Evolutionary conservation across 2,329 filamentous ascomycete genomes (phyloP).

Genomic region (Phaeosphaeria sp.): DNA sequence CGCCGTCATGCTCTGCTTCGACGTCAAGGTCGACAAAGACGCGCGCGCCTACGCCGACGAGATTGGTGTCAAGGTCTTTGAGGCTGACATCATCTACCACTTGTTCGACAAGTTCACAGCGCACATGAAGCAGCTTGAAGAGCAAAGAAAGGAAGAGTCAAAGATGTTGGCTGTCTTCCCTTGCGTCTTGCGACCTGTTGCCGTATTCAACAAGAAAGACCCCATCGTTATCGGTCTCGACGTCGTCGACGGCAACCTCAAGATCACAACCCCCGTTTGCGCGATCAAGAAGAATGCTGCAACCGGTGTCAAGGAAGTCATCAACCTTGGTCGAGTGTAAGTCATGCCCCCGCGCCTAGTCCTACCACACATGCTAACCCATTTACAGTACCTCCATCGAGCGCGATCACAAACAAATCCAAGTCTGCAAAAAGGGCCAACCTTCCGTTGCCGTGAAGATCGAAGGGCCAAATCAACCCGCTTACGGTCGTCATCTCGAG

Average conservation of each 20-base stretch:
- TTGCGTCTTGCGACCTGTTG: conserved; percentile 86
- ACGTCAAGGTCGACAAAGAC: conserved; percentile 99
- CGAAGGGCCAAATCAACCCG: conserved; percentile 89
- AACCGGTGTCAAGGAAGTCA: conserved; percentile 82
- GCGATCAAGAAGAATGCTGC: conserved; percentile 82
- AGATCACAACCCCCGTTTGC: conserved; percentile 87
- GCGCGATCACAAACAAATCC: conserved; percentile 94
- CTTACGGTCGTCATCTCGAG: conserved; percentile 93
- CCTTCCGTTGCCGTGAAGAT: conserved; percentile 99
- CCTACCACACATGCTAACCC: conserved; percentile 15
- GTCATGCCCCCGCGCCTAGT: conserved; percentile 48
- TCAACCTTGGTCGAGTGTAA: conserved; percentile 91
- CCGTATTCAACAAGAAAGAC: conserved; percentile 97
- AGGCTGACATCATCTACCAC: conserved; percentile 98
- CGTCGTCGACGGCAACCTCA: conserved; percentile 87
- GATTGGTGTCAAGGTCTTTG: conserved; percentile 96
- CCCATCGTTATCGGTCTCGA: conserved; percentile 97
- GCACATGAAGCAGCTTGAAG: conserved; percentile 86
- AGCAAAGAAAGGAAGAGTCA: conserved; percentile 94
- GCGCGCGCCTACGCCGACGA: conserved; percentile 90
- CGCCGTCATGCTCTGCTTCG: conserved; percentile 99
- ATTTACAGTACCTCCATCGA: conserved; percentile 84
- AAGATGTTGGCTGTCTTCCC: conserved; percentile 98
- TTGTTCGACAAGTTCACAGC: conserved; percentile 96
- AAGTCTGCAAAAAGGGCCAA: conserved; percentile 91